phyloP scores from a whole-genome alignment of 1,284 basidiomycete species.

The Ceratobasidium sp. region DNA sequence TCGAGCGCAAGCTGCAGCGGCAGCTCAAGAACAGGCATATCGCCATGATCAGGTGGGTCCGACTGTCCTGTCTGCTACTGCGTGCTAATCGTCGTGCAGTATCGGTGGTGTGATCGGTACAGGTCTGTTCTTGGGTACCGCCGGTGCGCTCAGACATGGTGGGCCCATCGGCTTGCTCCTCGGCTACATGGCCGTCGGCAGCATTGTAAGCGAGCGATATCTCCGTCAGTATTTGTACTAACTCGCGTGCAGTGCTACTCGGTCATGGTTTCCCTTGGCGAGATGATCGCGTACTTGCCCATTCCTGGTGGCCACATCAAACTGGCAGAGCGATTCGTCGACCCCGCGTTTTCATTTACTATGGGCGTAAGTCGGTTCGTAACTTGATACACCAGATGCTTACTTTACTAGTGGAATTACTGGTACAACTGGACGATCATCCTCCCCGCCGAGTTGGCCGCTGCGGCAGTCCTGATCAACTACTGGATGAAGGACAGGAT shows the following conservation, averaged over 20 bases:
- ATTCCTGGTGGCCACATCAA: slow-evolving; percentile 82
- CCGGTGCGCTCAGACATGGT: slow-evolving; percentile 43
- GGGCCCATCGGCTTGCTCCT: slow-evolving; percentile 51
- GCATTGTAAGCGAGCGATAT: slow-evolving; percentile 72
- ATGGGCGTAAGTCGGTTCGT: slow-evolving; percentile 64
- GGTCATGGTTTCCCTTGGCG: slow-evolving; percentile 68
- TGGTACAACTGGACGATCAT: slow-evolving; percentile 78
- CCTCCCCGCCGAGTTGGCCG: slow-evolving; percentile 82
- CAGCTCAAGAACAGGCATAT: slow-evolving; percentile 50
- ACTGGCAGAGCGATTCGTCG: slow-evolving; percentile 82
- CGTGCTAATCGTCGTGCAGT: slow-evolving; percentile 28
- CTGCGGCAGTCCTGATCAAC: slow-evolving; percentile 80
- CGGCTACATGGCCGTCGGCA: slow-evolving; percentile 63
- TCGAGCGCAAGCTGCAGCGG: slow-evolving; percentile 44
- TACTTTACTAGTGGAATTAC: slow-evolving; percentile 71
- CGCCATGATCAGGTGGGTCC: slow-evolving; percentile 47
- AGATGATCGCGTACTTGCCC: slow-evolving; percentile 78
- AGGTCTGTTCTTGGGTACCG: slow-evolving; percentile 54
- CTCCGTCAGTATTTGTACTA: slow-evolving; percentile 53
- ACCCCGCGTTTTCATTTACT: slow-evolving; percentile 82
- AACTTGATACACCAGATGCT: neutral
- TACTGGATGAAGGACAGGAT: slow-evolving; percentile 66
- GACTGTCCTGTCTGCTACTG: neutral
- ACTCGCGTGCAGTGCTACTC: slow-evolving; percentile 69
- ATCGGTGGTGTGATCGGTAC: slow-evolving; percentile 82